Percentiles rank a stretch among this genome's conserved stretches.
These are phyloP conservation scores for Zoysia matrella DNA, from an alignment of 202 grass and related monocot species.

Conservation along the genomic window DNA sequence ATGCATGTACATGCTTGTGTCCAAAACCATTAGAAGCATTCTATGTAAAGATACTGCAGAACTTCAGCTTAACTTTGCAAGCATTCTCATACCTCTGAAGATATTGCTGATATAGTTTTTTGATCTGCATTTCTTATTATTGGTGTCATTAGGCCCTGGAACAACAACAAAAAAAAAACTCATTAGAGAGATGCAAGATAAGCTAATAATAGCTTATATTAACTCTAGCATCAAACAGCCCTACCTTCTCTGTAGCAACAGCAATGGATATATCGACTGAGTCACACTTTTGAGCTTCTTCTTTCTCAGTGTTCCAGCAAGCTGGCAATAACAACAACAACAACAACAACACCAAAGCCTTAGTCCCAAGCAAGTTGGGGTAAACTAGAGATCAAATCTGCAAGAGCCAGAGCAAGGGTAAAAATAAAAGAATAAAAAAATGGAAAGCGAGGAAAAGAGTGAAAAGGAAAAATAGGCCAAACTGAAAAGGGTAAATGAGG, in stretches of 20 bases:
- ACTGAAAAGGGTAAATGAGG: no score
- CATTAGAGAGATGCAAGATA: slow-evolving; percentile 31
- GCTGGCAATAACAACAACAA: slow-evolving; percentile 47
- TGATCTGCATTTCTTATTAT: slow-evolving; percentile 97
- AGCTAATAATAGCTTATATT: slow-evolving; percentile 14
- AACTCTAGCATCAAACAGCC: slow-evolving; percentile 6
- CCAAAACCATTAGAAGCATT: slow-evolving; percentile 13
- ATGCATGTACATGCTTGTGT: slow-evolving; percentile 14
- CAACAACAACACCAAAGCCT: no score
- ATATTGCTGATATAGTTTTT: slow-evolving; percentile 93
- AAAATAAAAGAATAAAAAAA: no score
- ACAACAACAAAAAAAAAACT: slow-evolving; percentile 7
- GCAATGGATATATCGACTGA: slow-evolving; percentile 95
- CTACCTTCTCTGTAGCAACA: slow-evolving; percentile 92
- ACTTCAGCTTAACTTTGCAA: slow-evolving; percentile 15
- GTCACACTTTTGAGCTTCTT: slow-evolving; percentile 69
- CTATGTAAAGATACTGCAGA: slow-evolving; percentile 13
- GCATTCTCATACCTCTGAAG: slow-evolving; percentile 69
- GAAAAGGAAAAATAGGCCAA: no score
- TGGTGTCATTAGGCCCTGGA: slow-evolving; percentile 95
- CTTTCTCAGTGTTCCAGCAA: slow-evolving; percentile 79
- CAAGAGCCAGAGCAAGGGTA: no score
- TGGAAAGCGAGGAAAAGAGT: no score
- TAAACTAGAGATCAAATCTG: no score
- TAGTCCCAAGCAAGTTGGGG: no score